Evolutionary conservation across 257 asterid genomes (phyloP), one percentile per base, ranked within the genome.

Genomic region (Verbascum thapsus): DNA sequence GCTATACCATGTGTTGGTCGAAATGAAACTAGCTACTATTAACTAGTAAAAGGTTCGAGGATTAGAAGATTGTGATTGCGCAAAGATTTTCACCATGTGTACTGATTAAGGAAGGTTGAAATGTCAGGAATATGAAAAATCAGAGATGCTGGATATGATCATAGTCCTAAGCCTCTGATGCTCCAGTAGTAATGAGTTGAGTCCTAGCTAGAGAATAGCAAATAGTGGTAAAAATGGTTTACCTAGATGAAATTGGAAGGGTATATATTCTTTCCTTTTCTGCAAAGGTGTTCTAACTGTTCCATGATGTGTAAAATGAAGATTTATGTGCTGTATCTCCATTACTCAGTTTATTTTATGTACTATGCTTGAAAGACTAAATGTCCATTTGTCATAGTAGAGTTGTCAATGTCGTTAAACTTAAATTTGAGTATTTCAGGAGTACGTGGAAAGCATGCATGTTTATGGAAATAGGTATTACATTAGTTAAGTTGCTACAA

Each of bases 241-340:
- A 58, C 37, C 12, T 5, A 30, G 16, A 17, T 9, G 38, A 9
- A 8, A 23, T 52, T 52, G 19, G 23, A 10, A 0, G 3, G 43
- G 23, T 54, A 55, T 35, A 3, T 55, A 39, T 55, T 4, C 61
- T 55, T 55, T 26, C 19, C 19, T 13, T 55, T 54, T 54, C 43
- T 13, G 20, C 7, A 10, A 5, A n/a, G 20, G n/a, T n/a, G 45
- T 35, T n/a, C 15, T 22, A 23, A 16, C 15, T 19, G 38, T 19
- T 20, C 32, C 60, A 34, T 54, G 23, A 9, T 54, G 43, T 34
- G 60, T 7, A 30, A 37, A 53, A 19, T 51, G 39, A 23, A 11
- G 3, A 6, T 50, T 20, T 20, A n/a, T 50, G 16, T 26, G 38
- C 16, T 11, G 18, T 22, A 51, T 50, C n/a, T 50, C 37, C 56